Evolutionary conservation across 306 rosid species (phyloP).

Genomic region (Mimosa bimucronata): DNA sequence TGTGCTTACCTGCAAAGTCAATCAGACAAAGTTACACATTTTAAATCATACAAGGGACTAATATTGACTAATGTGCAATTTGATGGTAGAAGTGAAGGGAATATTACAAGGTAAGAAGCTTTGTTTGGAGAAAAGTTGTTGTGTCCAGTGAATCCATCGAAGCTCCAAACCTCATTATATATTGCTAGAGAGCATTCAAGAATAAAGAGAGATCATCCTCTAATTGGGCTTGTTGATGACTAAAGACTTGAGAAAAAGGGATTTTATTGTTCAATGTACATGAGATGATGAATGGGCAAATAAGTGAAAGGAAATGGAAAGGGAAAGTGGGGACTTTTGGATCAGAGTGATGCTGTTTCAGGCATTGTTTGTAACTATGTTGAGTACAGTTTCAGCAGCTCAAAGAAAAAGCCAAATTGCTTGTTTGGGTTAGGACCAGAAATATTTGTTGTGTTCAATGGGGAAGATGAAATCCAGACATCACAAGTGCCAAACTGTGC

Average conservation of each 20-base stretch:
- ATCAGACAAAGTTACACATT: background rate
- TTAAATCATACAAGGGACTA: background rate
- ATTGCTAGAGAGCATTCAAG: background rate
- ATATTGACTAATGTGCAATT: background rate
- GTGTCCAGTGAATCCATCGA: background rate
- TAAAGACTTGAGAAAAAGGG: too few relatives aligned
- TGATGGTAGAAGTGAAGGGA: background rate
- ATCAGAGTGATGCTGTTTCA: background rate
- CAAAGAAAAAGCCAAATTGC: too few relatives aligned
- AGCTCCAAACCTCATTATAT: background rate
- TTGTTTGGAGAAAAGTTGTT: background rate
- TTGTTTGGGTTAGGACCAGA: background rate
- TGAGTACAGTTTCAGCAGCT: too few relatives aligned
- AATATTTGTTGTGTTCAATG: background rate
- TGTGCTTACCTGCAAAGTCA: background rate
- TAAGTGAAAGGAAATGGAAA: too few relatives aligned
- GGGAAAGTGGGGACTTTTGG: background rate
- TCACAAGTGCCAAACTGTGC: background rate
- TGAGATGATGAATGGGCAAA: background rate
- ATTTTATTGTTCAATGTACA: too few relatives aligned
- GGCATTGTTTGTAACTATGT: too few relatives aligned
- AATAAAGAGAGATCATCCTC: background rate
- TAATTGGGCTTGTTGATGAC: background rate
- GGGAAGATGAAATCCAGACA: background rate
- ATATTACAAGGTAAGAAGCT: background rate